phyloP scores from a whole-genome alignment of 768 basidiomycete species.

The Phaeotremella skinneri region DNA sequence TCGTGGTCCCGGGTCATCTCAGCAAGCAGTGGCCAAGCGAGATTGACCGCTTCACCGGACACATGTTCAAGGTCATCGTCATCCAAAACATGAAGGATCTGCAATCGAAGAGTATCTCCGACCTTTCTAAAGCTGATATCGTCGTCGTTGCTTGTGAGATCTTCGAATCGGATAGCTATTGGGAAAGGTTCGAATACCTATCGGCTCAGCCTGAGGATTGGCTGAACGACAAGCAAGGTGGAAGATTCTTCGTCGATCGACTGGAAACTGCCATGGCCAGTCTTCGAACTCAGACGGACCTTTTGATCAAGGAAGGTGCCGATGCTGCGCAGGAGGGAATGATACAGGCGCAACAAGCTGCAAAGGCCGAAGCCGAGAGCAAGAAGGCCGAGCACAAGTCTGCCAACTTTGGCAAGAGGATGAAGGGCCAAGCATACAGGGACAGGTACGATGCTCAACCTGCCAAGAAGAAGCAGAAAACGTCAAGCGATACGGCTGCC shows the following conservation, averaged over 20 bases:
- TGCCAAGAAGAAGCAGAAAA: slow-evolving; percentile 32
- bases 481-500: slow-evolving; percentile 58
- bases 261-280: slow-evolving; percentile 63
- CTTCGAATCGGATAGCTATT: slow-evolving; percentile 70
- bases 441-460: slow-evolving; percentile 31
- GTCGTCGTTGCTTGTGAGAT: slow-evolving; percentile 80
- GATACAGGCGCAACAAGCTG: slow-evolving; percentile 59
- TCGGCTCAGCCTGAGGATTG: slow-evolving; percentile 40
- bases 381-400: slow-evolving; percentile 44
- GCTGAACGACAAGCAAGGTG: slow-evolving; percentile 59
- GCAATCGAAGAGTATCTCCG: slow-evolving; percentile 69
- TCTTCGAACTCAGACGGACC: slow-evolving; percentile 66
- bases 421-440: slow-evolving; percentile 43
- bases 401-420: slow-evolving; percentile 40
- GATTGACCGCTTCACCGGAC: slow-evolving; percentile 71
- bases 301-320: slow-evolving; percentile 66
- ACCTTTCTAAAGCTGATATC: slow-evolving; percentile 77
- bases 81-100: slow-evolving; percentile 69
- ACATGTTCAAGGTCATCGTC: slow-evolving; percentile 63
- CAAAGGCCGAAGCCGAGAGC: slow-evolving; percentile 56
- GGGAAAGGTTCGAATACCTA: slow-evolving; percentile 45
- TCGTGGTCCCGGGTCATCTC: slow-evolving; percentile 85
- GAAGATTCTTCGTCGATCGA: slow-evolving; percentile 84
- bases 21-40: slow-evolving; percentile 87
- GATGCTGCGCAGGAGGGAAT: slow-evolving; percentile 65